Percentiles rank a stretch among this genome's conserved stretches.
Conservation (phyloP, 495 filamentous ascomycete species). For the Rusavskia elegans region DNA sequence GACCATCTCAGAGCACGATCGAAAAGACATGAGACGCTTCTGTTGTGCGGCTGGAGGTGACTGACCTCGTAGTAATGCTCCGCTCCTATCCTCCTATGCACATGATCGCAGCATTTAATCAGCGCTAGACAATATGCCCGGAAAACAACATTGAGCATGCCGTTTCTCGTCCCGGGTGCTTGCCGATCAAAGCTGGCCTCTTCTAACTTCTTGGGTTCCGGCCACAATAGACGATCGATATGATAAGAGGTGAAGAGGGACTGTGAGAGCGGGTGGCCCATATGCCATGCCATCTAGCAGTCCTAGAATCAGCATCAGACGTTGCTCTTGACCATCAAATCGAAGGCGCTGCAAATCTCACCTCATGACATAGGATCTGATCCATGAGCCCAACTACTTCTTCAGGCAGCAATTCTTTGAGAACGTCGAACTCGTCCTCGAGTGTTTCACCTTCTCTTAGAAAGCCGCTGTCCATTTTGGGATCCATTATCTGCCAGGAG, state of each 20-base stretch:
- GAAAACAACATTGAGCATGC: conserved; percentile 49
- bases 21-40: neutral
- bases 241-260: conserved; percentile 91
- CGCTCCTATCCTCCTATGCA: conserved; percentile 52
- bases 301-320: conserved; percentile 15
- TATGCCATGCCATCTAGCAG: conserved; percentile 85
- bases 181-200: conserved; percentile 49
- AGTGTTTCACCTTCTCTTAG: conserved; percentile 59
- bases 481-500: conserved; percentile 73
- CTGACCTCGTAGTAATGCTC: conserved; percentile 81
- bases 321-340: neutral
- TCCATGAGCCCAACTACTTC: conserved; percentile 91
- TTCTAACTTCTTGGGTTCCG: conserved; percentile 47
- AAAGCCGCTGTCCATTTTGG: conserved; percentile 94
- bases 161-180: conserved; percentile 20
- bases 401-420: conserved; percentile 48
- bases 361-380: conserved; percentile 78
- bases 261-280: conserved; percentile 84
- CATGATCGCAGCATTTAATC: conserved; percentile 68
- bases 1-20: neutral
- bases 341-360: conserved; percentile 18
- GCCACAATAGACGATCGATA: conserved; percentile 67
- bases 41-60: neutral
- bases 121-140: conserved; percentile 75
- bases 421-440: conserved; percentile 74